Conservation (phyloP, 345 rosid genomes). For the Adansonia digitata region DNA sequence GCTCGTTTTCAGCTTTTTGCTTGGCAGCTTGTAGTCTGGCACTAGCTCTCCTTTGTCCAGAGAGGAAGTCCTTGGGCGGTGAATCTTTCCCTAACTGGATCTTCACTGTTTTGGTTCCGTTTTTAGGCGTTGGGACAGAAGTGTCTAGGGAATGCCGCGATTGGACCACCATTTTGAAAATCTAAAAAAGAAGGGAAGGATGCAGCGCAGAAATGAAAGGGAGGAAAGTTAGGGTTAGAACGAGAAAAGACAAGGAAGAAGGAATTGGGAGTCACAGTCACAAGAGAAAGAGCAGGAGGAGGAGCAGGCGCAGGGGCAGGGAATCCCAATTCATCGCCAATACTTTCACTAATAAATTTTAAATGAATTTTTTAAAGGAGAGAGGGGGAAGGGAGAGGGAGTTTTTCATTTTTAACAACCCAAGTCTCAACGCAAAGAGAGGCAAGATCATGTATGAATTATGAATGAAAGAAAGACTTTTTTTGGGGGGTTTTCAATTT, state of each 20-base stretch:
- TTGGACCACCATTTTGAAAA: conserved; percentile 14
- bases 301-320: background rate
- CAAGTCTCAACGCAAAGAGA: too few relatives aligned
- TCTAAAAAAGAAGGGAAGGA: background rate
- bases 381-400: background rate
- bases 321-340: background rate
- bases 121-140: background rate
- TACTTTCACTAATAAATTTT: background rate
- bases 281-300: too few relatives aligned
- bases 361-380: background rate
- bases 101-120: background rate
- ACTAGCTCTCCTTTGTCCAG: background rate
- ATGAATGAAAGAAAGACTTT: too few relatives aligned
- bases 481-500: too few relatives aligned
- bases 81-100: background rate
- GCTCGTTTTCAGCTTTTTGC: conserved; percentile 44
- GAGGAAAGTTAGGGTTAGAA: background rate
- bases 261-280: background rate
- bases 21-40: conserved; percentile 10
- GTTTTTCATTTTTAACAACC: background rate
- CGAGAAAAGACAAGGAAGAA: background rate
- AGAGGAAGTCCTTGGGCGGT: background rate
- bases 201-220: too few relatives aligned
- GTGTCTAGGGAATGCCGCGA: conserved; percentile 5
- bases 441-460: too few relatives aligned